A percentile compares a stretch with the other conserved stretches of the same genome.
phyloP scores from a whole-genome alignment of 2,329 filamentous ascomycete genomes.

The Orbilia quercus region DNA sequence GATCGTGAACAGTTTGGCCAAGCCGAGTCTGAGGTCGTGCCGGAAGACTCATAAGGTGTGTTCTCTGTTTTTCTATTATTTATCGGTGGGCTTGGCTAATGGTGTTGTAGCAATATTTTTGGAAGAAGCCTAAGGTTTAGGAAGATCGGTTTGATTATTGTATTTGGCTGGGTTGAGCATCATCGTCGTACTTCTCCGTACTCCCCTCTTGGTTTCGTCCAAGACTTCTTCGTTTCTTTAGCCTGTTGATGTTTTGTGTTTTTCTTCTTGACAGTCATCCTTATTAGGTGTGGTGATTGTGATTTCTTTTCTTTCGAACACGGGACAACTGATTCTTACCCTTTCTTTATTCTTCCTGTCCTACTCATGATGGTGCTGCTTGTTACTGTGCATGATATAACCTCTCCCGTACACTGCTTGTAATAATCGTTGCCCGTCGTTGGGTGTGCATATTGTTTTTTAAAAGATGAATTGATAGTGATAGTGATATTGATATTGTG shows the following conservation, averaged over 20 bases:
- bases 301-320: too few relatives aligned
- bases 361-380: too few relatives aligned
- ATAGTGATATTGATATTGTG: conserved; percentile 22
- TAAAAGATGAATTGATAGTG: neutral
- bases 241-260: too few relatives aligned
- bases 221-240: neutral
- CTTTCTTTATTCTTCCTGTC: neutral
- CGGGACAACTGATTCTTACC: too few relatives aligned
- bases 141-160: neutral
- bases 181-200: neutral
- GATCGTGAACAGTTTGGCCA: conserved; percentile 85
- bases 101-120: conserved; percentile 74
- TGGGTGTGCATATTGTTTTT: neutral
- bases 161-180: too few relatives aligned
- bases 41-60: conserved; percentile 96
- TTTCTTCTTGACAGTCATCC: neutral
- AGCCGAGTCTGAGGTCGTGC: conserved; percentile 87
- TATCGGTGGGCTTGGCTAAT: conserved; percentile 7
- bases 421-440: conserved; percentile 26
- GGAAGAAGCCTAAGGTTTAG: conserved; percentile 70
- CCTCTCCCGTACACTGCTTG: conserved; percentile 9
- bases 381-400: too few relatives aligned
- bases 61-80: conserved; percentile 21
- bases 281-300: neutral
- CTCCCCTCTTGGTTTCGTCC: neutral